Conservation (phyloP, 2,329 filamentous ascomycete species). For the Decorospora gaudefroyi region DNA sequence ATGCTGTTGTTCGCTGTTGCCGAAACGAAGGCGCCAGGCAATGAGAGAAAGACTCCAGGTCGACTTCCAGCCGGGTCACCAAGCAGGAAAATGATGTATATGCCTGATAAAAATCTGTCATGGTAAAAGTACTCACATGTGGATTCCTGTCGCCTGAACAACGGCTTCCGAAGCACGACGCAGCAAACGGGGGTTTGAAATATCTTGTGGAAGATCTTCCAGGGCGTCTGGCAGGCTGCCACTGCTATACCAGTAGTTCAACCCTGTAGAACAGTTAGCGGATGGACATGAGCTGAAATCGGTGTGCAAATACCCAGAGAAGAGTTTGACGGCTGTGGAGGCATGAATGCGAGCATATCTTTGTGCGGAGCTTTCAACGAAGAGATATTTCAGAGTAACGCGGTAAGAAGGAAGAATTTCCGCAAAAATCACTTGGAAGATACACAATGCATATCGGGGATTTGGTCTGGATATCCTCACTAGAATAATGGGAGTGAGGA, state of each 20-base stretch:
- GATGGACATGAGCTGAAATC: constrained; percentile 2
- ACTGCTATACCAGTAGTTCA: constrained; percentile 44
- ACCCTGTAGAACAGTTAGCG: constrained; percentile 29
- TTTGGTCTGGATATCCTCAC: constrained; percentile 39
- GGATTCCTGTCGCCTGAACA: constrained; percentile 33
- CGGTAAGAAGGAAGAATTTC: constrained; percentile 27
- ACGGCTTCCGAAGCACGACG: constrained; percentile 44
- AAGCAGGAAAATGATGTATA: not conserved
- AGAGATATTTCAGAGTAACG: constrained; percentile 27
- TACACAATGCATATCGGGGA: constrained; percentile 39
- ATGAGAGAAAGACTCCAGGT: not conserved
- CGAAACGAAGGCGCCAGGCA: not conserved
- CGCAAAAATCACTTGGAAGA: constrained; percentile 30
- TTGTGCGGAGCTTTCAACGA: constrained; percentile 24
- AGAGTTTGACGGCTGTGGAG: constrained; percentile 42
- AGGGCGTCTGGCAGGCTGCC: constrained; percentile 37
- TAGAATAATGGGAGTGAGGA: constrained; percentile 30
- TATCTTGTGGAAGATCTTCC: constrained; percentile 32
- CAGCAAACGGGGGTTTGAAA: constrained; percentile 33
- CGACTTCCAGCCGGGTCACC: not conserved
- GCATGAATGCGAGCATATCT: constrained; percentile 48
- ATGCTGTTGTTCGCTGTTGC: not conserved
- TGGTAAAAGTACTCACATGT: constrained; percentile 32
- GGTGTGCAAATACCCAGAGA: constrained; percentile 36
- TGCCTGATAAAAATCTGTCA: constrained; percentile 4